A percentile compares a stretch with the other conserved stretches of the same genome.
These are phyloP conservation scores for Platanthera zijinensis DNA, from an alignment of 106 monocot species.

Conservation along the genomic window DNA sequence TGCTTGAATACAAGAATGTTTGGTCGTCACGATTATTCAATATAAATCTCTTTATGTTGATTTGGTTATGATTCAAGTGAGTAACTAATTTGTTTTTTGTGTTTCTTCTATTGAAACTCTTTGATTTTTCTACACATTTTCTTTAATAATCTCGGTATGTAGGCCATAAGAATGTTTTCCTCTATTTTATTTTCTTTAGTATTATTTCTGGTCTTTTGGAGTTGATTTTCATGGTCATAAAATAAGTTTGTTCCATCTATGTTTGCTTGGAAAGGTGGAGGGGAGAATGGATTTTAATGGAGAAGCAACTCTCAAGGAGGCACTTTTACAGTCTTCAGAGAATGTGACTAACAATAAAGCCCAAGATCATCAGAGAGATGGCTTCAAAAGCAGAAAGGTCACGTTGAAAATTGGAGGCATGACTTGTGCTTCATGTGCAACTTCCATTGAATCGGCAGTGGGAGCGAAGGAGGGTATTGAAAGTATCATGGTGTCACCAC, in stretches of 20 bases:
- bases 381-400: constrained; percentile 33
- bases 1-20: neutral
- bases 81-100: neutral
- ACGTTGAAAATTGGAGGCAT: constrained; percentile 54
- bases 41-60: neutral
- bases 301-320: constrained; percentile 24
- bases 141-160: neutral
- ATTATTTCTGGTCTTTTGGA: neutral
- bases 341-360: constrained; percentile 10
- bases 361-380: constrained; percentile 9
- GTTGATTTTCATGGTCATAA: neutral
- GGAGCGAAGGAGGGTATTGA: constrained; percentile 51
- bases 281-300: constrained; percentile 34
- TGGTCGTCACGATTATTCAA: neutral
- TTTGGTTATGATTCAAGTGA: neutral
- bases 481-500: constrained; percentile 47
- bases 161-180: neutral
- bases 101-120: neutral
- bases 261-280: neutral
- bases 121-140: neutral
- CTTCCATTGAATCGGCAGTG: constrained; percentile 57
- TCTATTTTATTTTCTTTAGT: neutral
- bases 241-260: neutral
- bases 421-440: constrained; percentile 54
- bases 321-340: constrained; percentile 31